Evolutionary conservation across 805 yeast species (phyloP).

Genomic region (Schizosaccharomyces osmophilus): DNA sequence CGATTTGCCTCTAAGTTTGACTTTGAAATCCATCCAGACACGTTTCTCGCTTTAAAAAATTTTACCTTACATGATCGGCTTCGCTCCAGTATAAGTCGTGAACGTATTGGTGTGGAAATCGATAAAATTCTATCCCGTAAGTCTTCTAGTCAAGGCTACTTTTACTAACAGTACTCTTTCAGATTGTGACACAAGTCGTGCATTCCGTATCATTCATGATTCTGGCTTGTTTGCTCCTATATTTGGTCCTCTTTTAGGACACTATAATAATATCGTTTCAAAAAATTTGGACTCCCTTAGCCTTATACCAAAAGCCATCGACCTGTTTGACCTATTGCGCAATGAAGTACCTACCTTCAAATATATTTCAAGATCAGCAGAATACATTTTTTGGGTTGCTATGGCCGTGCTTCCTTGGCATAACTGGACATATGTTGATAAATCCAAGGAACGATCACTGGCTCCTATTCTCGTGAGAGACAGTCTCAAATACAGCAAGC

Average conservation of each 20-base stretch:
- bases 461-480: neutral
- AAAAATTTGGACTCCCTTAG: neutral
- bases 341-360: neutral
- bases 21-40: constrained; percentile 35
- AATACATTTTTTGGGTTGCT: neutral
- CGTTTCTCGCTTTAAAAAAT: constrained; percentile 38
- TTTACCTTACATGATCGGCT: constrained; percentile 33
- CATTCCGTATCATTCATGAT: neutral
- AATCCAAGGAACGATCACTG: neutral
- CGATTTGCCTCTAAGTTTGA: constrained; percentile 65
- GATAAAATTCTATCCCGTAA: constrained; percentile 33
- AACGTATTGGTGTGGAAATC: constrained; percentile 69
- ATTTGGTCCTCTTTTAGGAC: neutral
- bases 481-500: neutral
- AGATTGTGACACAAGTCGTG: neutral
- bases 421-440: neutral
- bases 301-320: neutral
- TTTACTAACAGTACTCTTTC: constrained; percentile 3
- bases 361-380: neutral
- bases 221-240: neutral
- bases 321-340: neutral
- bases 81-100: constrained; percentile 56
- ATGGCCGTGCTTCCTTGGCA: neutral
- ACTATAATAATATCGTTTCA: neutral
- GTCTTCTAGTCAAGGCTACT: constrained; percentile 5